Evolutionary conservation across 2,329 filamentous ascomycete species (phyloP).

Genomic region (Alternaria brassicicola): DNA sequence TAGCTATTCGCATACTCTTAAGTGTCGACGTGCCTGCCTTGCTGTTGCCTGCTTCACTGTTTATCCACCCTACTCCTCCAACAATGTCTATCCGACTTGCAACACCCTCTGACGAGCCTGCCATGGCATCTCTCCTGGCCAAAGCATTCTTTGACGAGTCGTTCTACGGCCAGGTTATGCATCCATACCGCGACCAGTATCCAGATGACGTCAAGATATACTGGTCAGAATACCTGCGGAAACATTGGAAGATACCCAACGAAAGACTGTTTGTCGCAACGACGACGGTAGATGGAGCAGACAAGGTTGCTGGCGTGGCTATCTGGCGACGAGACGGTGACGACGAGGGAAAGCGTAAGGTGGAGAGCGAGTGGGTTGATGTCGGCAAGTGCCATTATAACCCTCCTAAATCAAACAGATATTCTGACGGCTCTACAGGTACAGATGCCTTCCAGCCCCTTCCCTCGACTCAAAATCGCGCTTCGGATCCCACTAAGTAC

Average conservation of each 20-base stretch:
- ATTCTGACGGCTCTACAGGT: background rate
- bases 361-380: slow-evolving; percentile 20
- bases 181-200: slow-evolving; percentile 33
- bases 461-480: slow-evolving; percentile 24
- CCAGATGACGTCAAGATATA: slow-evolving; percentile 33
- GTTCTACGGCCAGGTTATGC: slow-evolving; percentile 35
- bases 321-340: slow-evolving; percentile 34
- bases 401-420: background rate
- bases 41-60: background rate
- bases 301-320: slow-evolving; percentile 24
- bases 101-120: slow-evolving; percentile 21
- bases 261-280: slow-evolving; percentile 21
- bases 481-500: slow-evolving; percentile 24
- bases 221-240: slow-evolving; percentile 29
- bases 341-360: slow-evolving; percentile 19
- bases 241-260: slow-evolving; percentile 20
- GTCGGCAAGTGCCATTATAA: slow-evolving; percentile 11
- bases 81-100: slow-evolving; percentile 29
- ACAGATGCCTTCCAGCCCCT: slow-evolving; percentile 12
- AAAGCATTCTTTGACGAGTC: slow-evolving; percentile 41
- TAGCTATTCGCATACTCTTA: background rate
- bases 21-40: background rate
- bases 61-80: background rate
- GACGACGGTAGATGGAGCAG: slow-evolving; percentile 6
- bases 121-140: slow-evolving; percentile 26